These are phyloP conservation scores for Cyclotella cryptica DNA, from an alignment of 108 stramenopile genomes.

Conservation along the genomic window DNA sequence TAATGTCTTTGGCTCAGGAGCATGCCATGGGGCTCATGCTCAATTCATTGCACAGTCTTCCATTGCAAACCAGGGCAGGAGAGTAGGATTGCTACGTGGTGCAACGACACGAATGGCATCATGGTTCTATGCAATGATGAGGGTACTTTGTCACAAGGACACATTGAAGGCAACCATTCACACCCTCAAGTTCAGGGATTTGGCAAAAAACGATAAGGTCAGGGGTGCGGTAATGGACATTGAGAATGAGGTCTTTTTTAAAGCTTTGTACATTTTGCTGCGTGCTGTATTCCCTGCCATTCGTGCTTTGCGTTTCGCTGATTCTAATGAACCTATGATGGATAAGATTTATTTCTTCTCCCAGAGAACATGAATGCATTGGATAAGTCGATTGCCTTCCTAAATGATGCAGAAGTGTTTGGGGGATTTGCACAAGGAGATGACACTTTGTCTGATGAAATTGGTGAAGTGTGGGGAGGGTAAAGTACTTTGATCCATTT, in stretches of 20 bases:
- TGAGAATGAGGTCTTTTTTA: neutral
- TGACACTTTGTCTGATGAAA: neutral
- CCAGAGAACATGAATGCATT: neutral
- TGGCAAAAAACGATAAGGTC: neutral
- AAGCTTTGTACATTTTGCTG: neutral
- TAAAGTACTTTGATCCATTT: neutral
- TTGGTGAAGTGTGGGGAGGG: neutral
- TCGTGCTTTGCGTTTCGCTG: neutral
- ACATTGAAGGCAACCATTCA: neutral
- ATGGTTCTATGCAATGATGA: neutral
- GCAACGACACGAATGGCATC: neutral
- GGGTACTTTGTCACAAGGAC: neutral
- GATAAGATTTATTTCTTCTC: neutral
- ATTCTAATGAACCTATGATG: neutral
- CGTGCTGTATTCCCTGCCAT: neutral
- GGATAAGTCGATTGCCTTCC: neutral
- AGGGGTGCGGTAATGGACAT: neutral
- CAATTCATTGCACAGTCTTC: slow-evolving; percentile 13
- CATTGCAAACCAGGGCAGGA: neutral
- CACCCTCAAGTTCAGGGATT: neutral
- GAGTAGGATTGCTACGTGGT: neutral
- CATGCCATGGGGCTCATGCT: slow-evolving; percentile 5
- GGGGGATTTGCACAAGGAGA: neutral
- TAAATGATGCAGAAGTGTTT: neutral
- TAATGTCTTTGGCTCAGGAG: slow-evolving; percentile 12